Base-by-base conservation (phyloP, 192 early-diverging fungal genomes). In the Coemansia sp. region DNA sequence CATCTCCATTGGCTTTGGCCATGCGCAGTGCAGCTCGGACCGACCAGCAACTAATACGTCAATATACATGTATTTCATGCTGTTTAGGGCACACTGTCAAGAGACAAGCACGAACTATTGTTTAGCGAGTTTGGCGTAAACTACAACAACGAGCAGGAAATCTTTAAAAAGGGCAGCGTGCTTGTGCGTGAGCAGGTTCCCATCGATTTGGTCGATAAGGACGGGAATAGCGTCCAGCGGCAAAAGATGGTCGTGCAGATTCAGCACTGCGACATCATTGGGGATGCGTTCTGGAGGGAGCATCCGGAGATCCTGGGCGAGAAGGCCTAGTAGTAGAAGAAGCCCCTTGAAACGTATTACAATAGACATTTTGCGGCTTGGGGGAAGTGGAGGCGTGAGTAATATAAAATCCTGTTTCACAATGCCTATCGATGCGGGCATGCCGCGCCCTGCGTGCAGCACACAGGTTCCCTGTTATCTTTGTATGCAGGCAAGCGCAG, bases 31-130 rank as follows among this genome's bases (percentile, higher is more conserved):
- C 31, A 57, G 29, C 54, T 6, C n/a, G 17, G 44, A 45, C 44
- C 44, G 17, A 6, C 4, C 14, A 45, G 17, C 16, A 48, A 19
- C 46, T 48, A 48, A 48, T 21, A 48, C 6, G 46, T 8, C 46
- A 19, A 9, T 27, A 19, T 19, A 9, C 46, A 3, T 21, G 9
- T 19, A 21, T 48, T n/a, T 24, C 8, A n/a, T 69, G 8, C 36
- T 54, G 19, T 72, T 67, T 82, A 95, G 89, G 90, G 91, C 50
- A 95, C 95, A 27, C 85, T 94, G 50, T 93, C 94, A 9, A 89
- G 87, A 17, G 86, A 91, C 29, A 99, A 99, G 72, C 92, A 98
- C 77, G 96, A 98, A 73, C 84, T 99, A 31, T 75, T 99, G 6
- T 97, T 94, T 68, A 85, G 85, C 31, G 71, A 89, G 39, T 97